phyloP scores from a whole-genome alignment of 306 rosid genomes.

The Cicer cuneatum region DNA sequence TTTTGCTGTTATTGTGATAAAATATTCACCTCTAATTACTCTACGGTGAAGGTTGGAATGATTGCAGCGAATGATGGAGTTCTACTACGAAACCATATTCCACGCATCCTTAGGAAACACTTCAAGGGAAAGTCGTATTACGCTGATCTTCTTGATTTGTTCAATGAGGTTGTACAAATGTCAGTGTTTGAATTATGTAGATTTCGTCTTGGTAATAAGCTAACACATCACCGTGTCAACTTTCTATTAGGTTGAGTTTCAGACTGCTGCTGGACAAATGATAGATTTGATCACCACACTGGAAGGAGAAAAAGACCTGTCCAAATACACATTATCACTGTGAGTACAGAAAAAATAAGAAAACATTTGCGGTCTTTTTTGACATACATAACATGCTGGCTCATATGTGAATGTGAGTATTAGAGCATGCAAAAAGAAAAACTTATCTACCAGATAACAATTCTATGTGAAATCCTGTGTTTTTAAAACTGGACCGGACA shows the following conservation, averaged over 20 bases:
- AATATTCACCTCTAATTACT: slow-evolving; percentile 16
- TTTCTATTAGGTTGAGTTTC: slow-evolving; percentile 82
- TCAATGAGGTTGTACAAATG: slow-evolving; percentile 70
- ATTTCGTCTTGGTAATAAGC: slow-evolving; percentile 37
- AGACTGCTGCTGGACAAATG: slow-evolving; percentile 97
- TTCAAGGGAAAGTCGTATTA: slow-evolving; percentile 82
- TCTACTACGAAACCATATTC: slow-evolving; percentile 75
- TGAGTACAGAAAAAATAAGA: slow-evolving; percentile 51
- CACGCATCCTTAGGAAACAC: slow-evolving; percentile 78
- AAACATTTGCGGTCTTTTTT: not conserved
- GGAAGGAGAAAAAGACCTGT: slow-evolving; percentile 90
- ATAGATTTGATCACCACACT: slow-evolving; percentile 89
- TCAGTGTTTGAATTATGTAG: slow-evolving; percentile 33
- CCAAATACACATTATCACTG: slow-evolving; percentile 82
- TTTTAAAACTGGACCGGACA: no score
- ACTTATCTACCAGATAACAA: slow-evolving; percentile 8
- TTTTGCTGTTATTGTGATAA: slow-evolving; percentile 33
- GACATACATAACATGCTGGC: slow-evolving; percentile 17
- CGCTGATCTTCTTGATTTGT: slow-evolving; percentile 84
- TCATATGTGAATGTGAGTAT: slow-evolving; percentile 12
- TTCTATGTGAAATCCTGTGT: not conserved
- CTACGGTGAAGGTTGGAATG: slow-evolving; percentile 70
- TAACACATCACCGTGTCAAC: slow-evolving; percentile 16
- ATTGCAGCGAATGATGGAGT: slow-evolving; percentile 88
- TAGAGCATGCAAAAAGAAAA: slow-evolving; percentile 17